Percentiles rank a stretch among this genome's conserved stretches.
Evolutionary conservation across 164 flowering plant genomes (phyloP).

Genomic region (Buxus sempervirens): DNA sequence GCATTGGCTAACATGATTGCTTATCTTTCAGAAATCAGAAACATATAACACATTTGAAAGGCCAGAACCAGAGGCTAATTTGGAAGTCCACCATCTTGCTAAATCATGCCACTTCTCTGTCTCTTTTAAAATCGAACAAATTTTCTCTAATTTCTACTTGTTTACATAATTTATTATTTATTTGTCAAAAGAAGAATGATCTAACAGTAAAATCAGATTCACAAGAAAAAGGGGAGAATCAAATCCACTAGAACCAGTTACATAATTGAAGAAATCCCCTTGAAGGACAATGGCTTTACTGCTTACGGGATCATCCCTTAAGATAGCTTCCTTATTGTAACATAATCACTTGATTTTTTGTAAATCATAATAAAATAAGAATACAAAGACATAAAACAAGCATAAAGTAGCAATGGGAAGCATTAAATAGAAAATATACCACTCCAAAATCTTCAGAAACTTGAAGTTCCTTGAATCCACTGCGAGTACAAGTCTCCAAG

Average conservation of each 20-base stretch:
- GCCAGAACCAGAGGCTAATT: background rate
- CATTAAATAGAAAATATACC: constrained; percentile 32
- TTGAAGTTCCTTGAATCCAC: constrained; percentile 84
- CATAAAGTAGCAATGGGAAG: background rate
- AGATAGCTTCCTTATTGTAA: background rate
- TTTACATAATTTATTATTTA: background rate
- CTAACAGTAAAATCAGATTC: background rate
- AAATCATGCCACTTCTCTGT: background rate
- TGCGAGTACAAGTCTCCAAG: constrained; percentile 81
- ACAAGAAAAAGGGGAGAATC: background rate
- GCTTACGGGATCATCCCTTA: background rate
- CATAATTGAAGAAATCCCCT: background rate
- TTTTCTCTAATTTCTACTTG: background rate
- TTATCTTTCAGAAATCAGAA: background rate
- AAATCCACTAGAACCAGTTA: background rate
- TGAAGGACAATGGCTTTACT: background rate
- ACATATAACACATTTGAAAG: background rate
- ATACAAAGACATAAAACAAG: background rate
- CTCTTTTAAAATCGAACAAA: background rate
- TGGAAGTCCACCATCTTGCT: background rate
- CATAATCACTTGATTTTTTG: background rate
- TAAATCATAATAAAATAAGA: background rate
- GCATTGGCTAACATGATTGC: background rate
- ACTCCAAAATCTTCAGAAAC: constrained; percentile 99
- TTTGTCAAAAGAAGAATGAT: no score